Conservation (phyloP, 176 grass and related monocot genomes). For the Avena insularis region DNA sequence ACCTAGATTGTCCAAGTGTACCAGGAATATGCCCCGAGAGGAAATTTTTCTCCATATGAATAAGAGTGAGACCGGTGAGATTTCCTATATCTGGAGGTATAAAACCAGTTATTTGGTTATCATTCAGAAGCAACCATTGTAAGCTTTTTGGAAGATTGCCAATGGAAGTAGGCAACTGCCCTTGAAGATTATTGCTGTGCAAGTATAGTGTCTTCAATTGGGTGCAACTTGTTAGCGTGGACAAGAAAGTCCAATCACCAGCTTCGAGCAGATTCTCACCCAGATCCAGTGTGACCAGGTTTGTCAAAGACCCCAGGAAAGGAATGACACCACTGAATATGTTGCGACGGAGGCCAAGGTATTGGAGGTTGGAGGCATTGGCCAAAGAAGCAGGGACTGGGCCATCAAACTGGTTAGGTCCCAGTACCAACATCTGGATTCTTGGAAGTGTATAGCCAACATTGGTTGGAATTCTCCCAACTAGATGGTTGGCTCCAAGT, state of each 20-base stretch:
- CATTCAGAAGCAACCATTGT: background rate
- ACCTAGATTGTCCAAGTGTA: background rate
- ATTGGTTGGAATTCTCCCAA: constrained; percentile 22
- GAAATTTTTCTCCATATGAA: constrained; percentile 15
- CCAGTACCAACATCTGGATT: constrained; percentile 16
- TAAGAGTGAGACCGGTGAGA: constrained; percentile 12
- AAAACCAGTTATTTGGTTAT: constrained; percentile 17
- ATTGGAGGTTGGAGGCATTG: constrained; percentile 33
- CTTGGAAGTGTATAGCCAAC: constrained; percentile 38
- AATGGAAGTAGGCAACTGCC: constrained; percentile 37
- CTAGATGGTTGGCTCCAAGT: constrained; percentile 26
- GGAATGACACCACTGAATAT: constrained; percentile 33
- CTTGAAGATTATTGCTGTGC: constrained; percentile 34
- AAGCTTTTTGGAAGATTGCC: constrained; percentile 30
- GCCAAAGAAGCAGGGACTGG: constrained; percentile 38
- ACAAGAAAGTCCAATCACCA: constrained; percentile 44
- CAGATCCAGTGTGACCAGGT: constrained; percentile 1
- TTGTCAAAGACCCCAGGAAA: constrained; percentile 13
- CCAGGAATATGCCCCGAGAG: constrained; percentile 16
- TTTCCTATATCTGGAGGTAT: constrained; percentile 40
- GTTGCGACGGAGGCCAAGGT: constrained; percentile 5
- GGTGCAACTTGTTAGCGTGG: constrained; percentile 28
- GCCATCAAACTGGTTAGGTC: constrained; percentile 41
- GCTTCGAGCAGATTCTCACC: constrained; percentile 24
- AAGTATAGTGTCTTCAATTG: background rate